Conservation (phyloP, 2,329 filamentous ascomycete genomes). For the Xylariomycetidae sp. region DNA sequence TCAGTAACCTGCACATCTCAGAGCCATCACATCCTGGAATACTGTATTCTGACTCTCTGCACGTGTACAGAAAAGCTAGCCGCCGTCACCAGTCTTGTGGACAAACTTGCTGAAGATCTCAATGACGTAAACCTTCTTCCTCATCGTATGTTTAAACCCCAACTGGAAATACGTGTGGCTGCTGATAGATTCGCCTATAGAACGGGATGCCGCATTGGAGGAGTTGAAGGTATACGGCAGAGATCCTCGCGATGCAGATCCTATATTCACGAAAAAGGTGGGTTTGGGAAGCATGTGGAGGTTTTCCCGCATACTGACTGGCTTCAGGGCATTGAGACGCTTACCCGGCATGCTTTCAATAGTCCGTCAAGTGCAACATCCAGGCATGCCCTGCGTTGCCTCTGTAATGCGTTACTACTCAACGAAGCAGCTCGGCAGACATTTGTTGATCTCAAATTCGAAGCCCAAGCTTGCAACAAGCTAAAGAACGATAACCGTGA, state of each 20-base stretch:
- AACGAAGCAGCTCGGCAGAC: slow-evolving; percentile 61
- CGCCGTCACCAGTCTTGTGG: slow-evolving; percentile 60
- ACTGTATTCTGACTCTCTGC: no score
- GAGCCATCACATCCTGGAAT: no score
- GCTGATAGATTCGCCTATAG: slow-evolving; percentile 44
- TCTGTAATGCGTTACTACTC: slow-evolving; percentile 80
- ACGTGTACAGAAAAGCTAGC: slow-evolving; percentile 61
- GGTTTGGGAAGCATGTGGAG: background rate
- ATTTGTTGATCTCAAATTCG: slow-evolving; percentile 65
- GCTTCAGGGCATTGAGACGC: slow-evolving; percentile 63
- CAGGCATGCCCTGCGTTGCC: slow-evolving; percentile 69
- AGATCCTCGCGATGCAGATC: slow-evolving; percentile 63
- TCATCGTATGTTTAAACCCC: slow-evolving; percentile 43
- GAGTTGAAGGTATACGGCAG: slow-evolving; percentile 76
- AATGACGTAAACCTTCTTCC: slow-evolving; percentile 50
- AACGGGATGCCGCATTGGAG: slow-evolving; percentile 55
- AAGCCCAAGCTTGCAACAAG: slow-evolving; percentile 60
- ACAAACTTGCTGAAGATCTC: slow-evolving; percentile 57
- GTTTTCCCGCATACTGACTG: slow-evolving; percentile 9
- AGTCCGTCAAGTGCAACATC: slow-evolving; percentile 56
- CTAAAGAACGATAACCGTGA: slow-evolving; percentile 70
- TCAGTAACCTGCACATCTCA: slow-evolving; percentile 30
- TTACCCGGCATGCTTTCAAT: slow-evolving; percentile 69
- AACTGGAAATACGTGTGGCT: slow-evolving; percentile 1
- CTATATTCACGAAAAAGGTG: slow-evolving; percentile 79